phyloP scores from a whole-genome alignment of 2,329 filamentous ascomycete genomes.

The Aspergillus sergii region DNA sequence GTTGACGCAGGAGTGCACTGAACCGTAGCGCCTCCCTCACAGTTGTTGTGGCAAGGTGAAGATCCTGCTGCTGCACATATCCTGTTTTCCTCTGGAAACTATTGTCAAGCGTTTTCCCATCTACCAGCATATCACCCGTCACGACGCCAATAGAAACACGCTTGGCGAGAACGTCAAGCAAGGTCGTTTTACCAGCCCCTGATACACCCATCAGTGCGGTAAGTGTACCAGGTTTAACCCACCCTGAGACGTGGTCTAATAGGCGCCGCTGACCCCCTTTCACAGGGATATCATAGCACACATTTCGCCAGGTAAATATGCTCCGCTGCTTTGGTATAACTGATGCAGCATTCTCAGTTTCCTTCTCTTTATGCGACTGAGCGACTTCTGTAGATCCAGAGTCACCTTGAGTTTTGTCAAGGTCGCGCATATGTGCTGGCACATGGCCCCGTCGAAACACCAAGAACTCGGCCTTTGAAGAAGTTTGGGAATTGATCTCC shows the following conservation, averaged over 20 bases:
- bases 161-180: conserved; percentile 60
- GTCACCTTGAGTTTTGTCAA: conserved; percentile 27
- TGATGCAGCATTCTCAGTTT: conserved; percentile 20
- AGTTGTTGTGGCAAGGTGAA: conserved; percentile 80
- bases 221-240: conserved; percentile 58
- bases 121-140: conserved; percentile 67
- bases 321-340: conserved; percentile 39
- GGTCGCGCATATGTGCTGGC: conserved; percentile 39
- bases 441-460: conserved; percentile 64
- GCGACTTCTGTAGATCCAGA: conserved; percentile 18
- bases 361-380: conserved; percentile 14
- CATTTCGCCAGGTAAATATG: conserved; percentile 56
- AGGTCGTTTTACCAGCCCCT: conserved; percentile 64
- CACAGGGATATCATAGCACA: conserved; percentile 57
- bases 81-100: conserved; percentile 68
- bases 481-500: conserved; percentile 66
- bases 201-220: conserved; percentile 65
- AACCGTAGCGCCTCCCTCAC: conserved; percentile 86
- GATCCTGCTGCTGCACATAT: conserved; percentile 70
- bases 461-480: conserved; percentile 68
- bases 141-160: conserved; percentile 64
- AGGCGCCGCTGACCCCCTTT: conserved; percentile 55
- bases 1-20: conserved; percentile 80
- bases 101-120: conserved; percentile 58
- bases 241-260: conserved; percentile 58